Base-by-base conservation (phyloP, 345 rosid species). In the Euphorbia pulcherrima region DNA sequence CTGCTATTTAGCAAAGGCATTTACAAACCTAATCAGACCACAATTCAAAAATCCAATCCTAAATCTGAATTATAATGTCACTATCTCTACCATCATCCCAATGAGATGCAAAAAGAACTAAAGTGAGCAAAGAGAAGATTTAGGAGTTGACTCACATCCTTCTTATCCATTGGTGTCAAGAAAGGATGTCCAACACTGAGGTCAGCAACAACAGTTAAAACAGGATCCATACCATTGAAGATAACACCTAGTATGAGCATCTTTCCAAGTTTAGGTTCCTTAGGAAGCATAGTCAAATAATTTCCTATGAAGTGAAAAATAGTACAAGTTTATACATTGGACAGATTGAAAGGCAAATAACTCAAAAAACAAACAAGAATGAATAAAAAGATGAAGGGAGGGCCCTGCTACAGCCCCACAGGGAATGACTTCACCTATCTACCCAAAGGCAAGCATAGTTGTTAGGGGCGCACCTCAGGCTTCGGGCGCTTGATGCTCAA, bases 251-350 rank as follows among this genome's bases (percentile, higher is more conserved):
- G 71, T 65, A 92, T 69, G 61, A 92, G 90, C 90, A 92, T 92
- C 82, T 92, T 92, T 75, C 98, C 98, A 69, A 90, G 92, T 80
- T 92, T 92, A 64, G 98, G 98, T 84, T 92, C 97, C 90, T 90
- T 71, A 41, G 98, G 98, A 81, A 92, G 89, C 87, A 77, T 80
- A 50, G 86, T 79, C 84, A 90, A 81, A 80, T 87, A 90, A 62
- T 77, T 79, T 61, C 98, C 98, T 92, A 86, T 72, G 72, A 80
- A 74, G 33, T 26, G 59, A 77, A 1, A 61, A 28, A 63, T 9
- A 52, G 41, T 10, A 16, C 59, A 27, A 37, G 35, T 55, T n/a
- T 27, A 61, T 26, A 29, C 41, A 51, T 14, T 28, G n/a, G 46
- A n/a, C n/a, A n/a, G n/a, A n/a, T n/a, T n/a, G n/a, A n/a, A n/a